Base-by-base conservation (phyloP, 2,329 filamentous ascomycete species). In the Phyllosticta citribraziliensis region DNA sequence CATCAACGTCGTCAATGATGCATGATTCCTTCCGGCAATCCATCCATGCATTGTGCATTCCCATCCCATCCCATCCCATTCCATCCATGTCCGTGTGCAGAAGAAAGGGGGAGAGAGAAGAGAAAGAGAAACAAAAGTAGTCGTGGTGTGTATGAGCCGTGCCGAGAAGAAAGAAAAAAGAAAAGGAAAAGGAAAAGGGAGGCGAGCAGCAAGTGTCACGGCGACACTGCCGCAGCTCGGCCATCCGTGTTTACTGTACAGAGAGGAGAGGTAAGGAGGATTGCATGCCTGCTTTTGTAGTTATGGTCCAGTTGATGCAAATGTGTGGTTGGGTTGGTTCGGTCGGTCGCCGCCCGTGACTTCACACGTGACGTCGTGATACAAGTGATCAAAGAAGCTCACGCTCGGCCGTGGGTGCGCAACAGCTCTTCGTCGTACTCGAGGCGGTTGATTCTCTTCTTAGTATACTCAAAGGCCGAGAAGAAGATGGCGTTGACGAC, bases 401-500 rank as follows among this genome's bases (percentile, higher is more conserved):
- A 47, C 19, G 17, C 14, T 47, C 40, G 40, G 40, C 60, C 60
- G 56, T 57, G 51, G 35, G 55, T 56, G 35, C 56, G 52, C 20
- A 63, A 50, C n/a, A 63, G 47, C 19, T 74, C 69, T 47, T 75
- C 72, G 57, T 75, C 72, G 51, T 72, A 67, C 12, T 69, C 66
- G 65, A 77, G 67, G 9, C 63, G 65, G 63, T 81, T 81, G 70
- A 82, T 79, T 57, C 73, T 71, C 68, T 80, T 81, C 75, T 94
- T 94, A 68, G 89, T 82, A 68, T 90, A 86, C 75, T 95, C 90
- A 71, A 94, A 95, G 50, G 86, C 88, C 52, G 88, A 91, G 76
- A 95, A 95, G 80, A 95, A 95, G 68, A 95, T 88, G 66, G 89
- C 89, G 72, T 95, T 95, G 67, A 94, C 86, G 58, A 90, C 80